Percentiles rank a stretch among this genome's conserved stretches.
phyloP scores from a whole-genome alignment of 768 basidiomycete species.

The Suillus tomentosus region DNA sequence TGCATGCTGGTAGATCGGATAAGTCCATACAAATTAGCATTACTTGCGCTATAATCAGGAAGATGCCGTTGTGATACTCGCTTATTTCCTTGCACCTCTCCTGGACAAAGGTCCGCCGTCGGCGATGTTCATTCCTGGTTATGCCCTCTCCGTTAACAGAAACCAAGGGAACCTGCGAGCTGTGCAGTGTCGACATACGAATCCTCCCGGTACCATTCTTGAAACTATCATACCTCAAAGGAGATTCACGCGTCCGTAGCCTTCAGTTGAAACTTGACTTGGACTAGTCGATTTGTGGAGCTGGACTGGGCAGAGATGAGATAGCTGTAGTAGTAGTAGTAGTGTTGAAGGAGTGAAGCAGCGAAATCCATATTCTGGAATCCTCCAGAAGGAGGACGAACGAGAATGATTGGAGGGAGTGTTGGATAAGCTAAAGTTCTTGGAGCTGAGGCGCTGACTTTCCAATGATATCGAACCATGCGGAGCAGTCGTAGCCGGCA shows the following conservation, averaged over 20 bases:
- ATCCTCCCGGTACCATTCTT: constrained; percentile 18
- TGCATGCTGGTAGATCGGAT: constrained; percentile 58
- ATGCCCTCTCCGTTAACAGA: constrained; percentile 51
- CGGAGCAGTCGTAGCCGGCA: neutral
- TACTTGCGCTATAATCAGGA: neutral
- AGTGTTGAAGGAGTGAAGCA: neutral
- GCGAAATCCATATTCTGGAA: neutral
- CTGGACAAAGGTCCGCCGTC: constrained; percentile 45
- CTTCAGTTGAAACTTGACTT: constrained; percentile 25
- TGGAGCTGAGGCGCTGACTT: constrained; percentile 32
- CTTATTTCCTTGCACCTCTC: constrained; percentile 36
- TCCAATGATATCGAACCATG: neutral
- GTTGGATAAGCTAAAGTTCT: constrained; percentile 61
- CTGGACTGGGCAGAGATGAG: constrained; percentile 13
- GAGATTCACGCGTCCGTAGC: constrained; percentile 29
- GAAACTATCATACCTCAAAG: constrained; percentile 38
- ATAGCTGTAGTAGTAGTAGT: constrained; percentile 6
- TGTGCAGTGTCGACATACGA: neutral
- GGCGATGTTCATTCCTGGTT: constrained; percentile 48
- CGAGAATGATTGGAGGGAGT: constrained; percentile 54
- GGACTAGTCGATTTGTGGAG: constrained; percentile 21
- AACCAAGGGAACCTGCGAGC: constrained; percentile 20
- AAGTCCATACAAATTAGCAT: constrained; percentile 39
- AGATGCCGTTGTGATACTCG: constrained; percentile 19
- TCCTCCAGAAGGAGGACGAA: constrained; percentile 32